A percentile compares a stretch with the other conserved stretches of the same genome.
Conservation (phyloP, 495 filamentous ascomycete genomes). For the Aspergillus avenaceus region DNA sequence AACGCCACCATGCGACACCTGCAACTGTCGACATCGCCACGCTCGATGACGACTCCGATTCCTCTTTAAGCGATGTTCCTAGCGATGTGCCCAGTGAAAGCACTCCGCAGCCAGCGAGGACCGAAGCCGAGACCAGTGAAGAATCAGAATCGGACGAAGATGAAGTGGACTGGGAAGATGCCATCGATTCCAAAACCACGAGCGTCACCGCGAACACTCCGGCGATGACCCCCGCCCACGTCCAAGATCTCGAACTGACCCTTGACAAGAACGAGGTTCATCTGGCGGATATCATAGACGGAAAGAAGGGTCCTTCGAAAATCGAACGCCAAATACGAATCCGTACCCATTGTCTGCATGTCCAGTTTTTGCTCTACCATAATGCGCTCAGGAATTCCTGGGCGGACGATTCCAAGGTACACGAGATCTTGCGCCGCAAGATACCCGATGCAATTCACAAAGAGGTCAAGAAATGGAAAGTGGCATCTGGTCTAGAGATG, state of each 20-base stretch:
- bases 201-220: slow-evolving; percentile 26
- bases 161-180: slow-evolving; percentile 87
- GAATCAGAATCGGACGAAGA: slow-evolving; percentile 53
- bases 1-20: slow-evolving; percentile 47
- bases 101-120: slow-evolving; percentile 6
- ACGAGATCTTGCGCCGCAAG: slow-evolving; percentile 70
- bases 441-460: slow-evolving; percentile 62
- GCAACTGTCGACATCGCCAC: slow-evolving; percentile 33
- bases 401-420: slow-evolving; percentile 74
- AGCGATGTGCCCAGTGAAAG: slow-evolving; percentile 50
- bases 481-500: slow-evolving; percentile 57
- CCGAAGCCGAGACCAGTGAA: slow-evolving; percentile 15
- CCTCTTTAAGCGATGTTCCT: slow-evolving; percentile 60
- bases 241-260: slow-evolving; percentile 70
- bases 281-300: slow-evolving; percentile 55
- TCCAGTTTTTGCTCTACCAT: slow-evolving; percentile 82
- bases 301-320: slow-evolving; percentile 83
- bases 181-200: slow-evolving; percentile 44
- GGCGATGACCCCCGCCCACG: slow-evolving; percentile 24
- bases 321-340: slow-evolving; percentile 73
- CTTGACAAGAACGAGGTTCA: slow-evolving; percentile 57
- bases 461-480: slow-evolving; percentile 72
- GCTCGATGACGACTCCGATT: slow-evolving; percentile 40
- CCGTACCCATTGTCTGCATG: slow-evolving; percentile 81
- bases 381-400: slow-evolving; percentile 84